Conservation (phyloP, 2,329 filamentous ascomycete genomes). For the Cladosporium sp. region DNA sequence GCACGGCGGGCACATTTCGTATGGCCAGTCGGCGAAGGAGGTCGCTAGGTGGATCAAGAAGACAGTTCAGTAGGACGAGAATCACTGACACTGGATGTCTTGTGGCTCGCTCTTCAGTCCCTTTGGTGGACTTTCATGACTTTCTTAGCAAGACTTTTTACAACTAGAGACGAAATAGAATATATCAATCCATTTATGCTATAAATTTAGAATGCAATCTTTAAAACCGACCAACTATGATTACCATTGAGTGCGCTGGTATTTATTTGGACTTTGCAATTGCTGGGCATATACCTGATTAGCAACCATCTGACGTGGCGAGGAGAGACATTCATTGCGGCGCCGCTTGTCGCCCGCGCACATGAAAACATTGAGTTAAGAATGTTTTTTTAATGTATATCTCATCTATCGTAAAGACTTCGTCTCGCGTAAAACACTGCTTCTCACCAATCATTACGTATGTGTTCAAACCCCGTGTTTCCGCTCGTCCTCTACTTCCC, state of each 20-base stretch:
- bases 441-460: not conserved
- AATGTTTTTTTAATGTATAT: constrained; percentile 4
- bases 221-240: no score
- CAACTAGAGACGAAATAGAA: not conserved
- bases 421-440: constrained; percentile 1
- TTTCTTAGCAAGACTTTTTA: not conserved
- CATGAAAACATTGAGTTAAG: not conserved
- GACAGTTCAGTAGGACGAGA: not conserved
- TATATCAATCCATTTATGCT: not conserved
- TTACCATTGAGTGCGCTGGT: no score
- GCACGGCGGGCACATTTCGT: constrained; percentile 29
- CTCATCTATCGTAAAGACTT: constrained; percentile 13
- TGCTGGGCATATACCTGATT: no score
- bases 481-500: not conserved
- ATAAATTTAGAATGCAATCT: no score
- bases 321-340: no score
- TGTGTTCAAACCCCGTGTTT: not conserved
- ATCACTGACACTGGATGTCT: constrained; percentile 1
- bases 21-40: constrained; percentile 26
- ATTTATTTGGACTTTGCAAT: no score
- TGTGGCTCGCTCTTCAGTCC: not conserved
- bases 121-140: not conserved
- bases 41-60: constrained; percentile 28
- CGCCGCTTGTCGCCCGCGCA: no score
- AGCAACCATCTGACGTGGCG: no score